A percentile compares a stretch with the other conserved stretches of the same genome.
Evolutionary conservation across 1,284 basidiomycete species (phyloP).

Genomic region (Leccinum angustisporum): DNA sequence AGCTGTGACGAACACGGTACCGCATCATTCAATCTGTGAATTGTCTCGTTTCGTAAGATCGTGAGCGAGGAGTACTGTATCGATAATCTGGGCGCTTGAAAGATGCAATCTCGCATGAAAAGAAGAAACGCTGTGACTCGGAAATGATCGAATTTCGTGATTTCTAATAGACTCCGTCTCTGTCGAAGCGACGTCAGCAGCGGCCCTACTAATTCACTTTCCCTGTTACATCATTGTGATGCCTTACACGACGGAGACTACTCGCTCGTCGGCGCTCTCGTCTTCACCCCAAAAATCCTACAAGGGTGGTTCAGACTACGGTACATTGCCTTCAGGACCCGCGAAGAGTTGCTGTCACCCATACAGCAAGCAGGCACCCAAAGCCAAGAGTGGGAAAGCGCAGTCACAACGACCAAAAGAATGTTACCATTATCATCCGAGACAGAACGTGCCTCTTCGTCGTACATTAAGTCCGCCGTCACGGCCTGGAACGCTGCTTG

Average conservation of each 20-base stretch:
- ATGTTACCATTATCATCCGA: neutral
- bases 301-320: slow-evolving; percentile 2
- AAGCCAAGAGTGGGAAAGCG: slow-evolving; percentile 11
- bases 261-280: slow-evolving; percentile 1
- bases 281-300: slow-evolving; percentile 5
- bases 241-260: slow-evolving; percentile 5
- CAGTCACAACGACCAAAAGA: slow-evolving; percentile 6
- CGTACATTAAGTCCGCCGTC: slow-evolving; percentile 18
- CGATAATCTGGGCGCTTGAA: no score
- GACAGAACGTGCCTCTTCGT: slow-evolving; percentile 9
- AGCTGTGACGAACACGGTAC: no score
- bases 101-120: no score
- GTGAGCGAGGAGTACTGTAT: no score
- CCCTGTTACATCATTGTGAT: neutral
- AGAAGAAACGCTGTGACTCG: no score
- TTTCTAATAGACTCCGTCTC: neutral
- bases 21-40: no score
- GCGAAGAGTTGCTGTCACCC: neutral
- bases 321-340: neutral
- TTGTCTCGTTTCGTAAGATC: neutral
- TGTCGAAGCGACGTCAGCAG: neutral
- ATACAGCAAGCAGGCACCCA: neutral
- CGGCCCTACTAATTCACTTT: neutral
- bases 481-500: slow-evolving; percentile 19
- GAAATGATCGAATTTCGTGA: neutral